Evolutionary conservation across 805 yeast genomes (phyloP), one percentile per base, ranked within the genome.

Genomic region (Metschnikowia noctiluminum): DNA sequence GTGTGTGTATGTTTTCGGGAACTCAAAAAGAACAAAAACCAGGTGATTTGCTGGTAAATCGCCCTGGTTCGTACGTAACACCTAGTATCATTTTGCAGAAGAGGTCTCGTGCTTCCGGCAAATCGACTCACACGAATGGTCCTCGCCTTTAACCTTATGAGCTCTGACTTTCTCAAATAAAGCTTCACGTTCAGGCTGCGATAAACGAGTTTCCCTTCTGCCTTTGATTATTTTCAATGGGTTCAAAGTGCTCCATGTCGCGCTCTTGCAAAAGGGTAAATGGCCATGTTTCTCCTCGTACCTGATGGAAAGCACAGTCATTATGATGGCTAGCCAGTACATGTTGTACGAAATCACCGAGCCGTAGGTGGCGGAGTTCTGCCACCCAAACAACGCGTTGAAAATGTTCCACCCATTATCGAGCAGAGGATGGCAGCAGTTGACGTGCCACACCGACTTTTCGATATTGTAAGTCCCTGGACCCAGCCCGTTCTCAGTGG

Each of bases 351-450:
- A 81, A 46, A 92, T 72, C 51, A 92, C 91, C 6, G 97, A 89
- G 49, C 97, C 96, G 65, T 88, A 80, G 56, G 96, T 89, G 51
- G 97, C 98, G 46, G 96, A 81, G 71, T 92, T 92, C 74, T 90
- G 96, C 99, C 99, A 92, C 54, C 98, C 99, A 54, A 92, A 75
- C 48, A 92, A 68, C 30, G 97, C 89, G 64, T 92, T 92, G 79
- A 92, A 92, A 52, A 92, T 84, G 79, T 90, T 96, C 98, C 98
- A 92, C 74, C 97, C 97, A 59, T 85, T 84, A 69, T 87, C 38
- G 51, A 78, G 76, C 68, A 86, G 91, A 39, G 97, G 97, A 6
- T 38, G 41, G 76, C 98, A 92, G 74, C 97, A 92, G 78, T 92
- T 90, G 53, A 92, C 95, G 72, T 92, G 99, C 91, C 96, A 92